A percentile compares a stretch with the other conserved stretches of the same genome.
These are phyloP conservation scores for Auxenochlorella pyrenoidosa DNA, from an alignment of 139 green algal species.

Conservation along the genomic window DNA sequence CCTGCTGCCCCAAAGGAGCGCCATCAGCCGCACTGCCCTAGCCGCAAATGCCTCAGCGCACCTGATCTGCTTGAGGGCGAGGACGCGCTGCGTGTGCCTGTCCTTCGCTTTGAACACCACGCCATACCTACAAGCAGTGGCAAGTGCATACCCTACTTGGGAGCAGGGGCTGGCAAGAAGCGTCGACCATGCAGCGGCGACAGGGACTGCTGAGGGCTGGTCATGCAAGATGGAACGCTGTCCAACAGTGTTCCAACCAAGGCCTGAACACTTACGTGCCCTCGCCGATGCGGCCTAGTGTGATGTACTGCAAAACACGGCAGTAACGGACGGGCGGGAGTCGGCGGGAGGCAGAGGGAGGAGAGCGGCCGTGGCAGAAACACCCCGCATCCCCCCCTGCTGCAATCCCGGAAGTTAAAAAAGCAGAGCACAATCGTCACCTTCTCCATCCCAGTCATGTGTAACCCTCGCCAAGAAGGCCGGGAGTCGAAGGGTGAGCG, in stretches of 20 bases:
- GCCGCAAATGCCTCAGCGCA: neutral
- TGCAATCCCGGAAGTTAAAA: too few species aligned
- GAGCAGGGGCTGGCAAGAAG: neutral
- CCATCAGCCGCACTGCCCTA: neutral
- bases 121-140: conserved; percentile 76
- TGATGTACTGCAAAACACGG: conserved; percentile 3
- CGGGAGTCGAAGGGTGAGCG: neutral
- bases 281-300: conserved; percentile 22
- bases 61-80: conserved; percentile 97
- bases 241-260: neutral
- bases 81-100: conserved; percentile 64
- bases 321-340: neutral
- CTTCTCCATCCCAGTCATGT: neutral
- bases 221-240: too few species aligned
- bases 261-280: neutral
- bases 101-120: conserved; percentile 95
- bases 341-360: neutral
- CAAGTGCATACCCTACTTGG: neutral
- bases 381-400: too few species aligned
- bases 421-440: neutral
- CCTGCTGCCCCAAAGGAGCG: too few species aligned
- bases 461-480: neutral
- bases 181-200: too few species aligned
- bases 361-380: neutral
- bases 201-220: too few species aligned